Evolutionary conservation across 2,329 filamentous ascomycete species (phyloP).

Genomic region (Beauveria rudraprayagi): DNA sequence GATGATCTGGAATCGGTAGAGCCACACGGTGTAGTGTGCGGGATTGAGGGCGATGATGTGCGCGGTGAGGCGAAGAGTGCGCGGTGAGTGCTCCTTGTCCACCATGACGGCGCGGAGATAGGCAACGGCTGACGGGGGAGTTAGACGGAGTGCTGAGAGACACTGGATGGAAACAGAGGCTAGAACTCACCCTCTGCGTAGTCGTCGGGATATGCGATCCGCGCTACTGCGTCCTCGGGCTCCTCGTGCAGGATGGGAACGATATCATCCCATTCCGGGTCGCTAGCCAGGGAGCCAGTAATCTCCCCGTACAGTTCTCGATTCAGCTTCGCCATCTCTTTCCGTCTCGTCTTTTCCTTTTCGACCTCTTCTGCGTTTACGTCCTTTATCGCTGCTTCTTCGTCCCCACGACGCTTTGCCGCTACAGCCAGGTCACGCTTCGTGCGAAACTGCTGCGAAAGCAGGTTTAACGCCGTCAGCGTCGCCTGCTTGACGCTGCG

Average conservation of each 20-base stretch:
- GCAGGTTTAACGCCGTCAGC: slow-evolving; percentile 34
- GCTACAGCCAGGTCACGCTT: slow-evolving; percentile 25
- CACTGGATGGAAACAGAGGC: background rate
- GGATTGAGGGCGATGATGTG: slow-evolving; percentile 90
- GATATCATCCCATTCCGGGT: slow-evolving; percentile 78
- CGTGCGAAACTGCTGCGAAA: slow-evolving; percentile 36
- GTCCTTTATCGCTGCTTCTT: slow-evolving; percentile 14
- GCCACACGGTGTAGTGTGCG: slow-evolving; percentile 97
- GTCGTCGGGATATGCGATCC: slow-evolving; percentile 82
- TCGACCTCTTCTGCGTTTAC: slow-evolving; percentile 33
- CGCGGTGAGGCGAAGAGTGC: slow-evolving; percentile 74
- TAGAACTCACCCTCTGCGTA: slow-evolving; percentile 64
- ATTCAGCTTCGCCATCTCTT: slow-evolving; percentile 42
- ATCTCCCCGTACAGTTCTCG: slow-evolving; percentile 46
- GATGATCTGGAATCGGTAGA: slow-evolving; percentile 80
- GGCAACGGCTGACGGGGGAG: slow-evolving; percentile 56
- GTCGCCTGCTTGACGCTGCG: slow-evolving; percentile 33
- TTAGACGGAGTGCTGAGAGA: background rate
- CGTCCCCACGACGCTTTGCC: slow-evolving; percentile 6
- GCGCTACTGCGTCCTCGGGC: slow-evolving; percentile 75
- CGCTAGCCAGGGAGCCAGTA: slow-evolving; percentile 40
- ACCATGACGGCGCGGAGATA: slow-evolving; percentile 95
- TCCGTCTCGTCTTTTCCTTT: slow-evolving; percentile 38
- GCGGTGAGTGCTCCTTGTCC: slow-evolving; percentile 69
- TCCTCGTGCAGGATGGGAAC: slow-evolving; percentile 77